Percentiles rank a stretch among this genome's conserved stretches.
phyloP scores from a whole-genome alignment of 768 basidiomycete species.

The Tephrocybe sp. region DNA sequence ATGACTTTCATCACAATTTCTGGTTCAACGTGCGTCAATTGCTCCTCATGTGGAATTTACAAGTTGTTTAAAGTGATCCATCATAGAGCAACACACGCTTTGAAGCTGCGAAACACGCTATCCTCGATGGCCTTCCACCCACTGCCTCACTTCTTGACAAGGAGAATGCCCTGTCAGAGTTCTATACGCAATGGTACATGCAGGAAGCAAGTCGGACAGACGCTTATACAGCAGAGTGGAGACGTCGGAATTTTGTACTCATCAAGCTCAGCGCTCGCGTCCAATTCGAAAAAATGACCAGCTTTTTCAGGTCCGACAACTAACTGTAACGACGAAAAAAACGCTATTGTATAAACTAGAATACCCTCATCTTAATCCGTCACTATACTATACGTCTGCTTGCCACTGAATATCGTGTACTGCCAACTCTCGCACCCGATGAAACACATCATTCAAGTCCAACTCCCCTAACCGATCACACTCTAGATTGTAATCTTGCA shows the following conservation, averaged over 20 bases:
- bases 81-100: conserved; percentile 81
- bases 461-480: conserved; percentile 54
- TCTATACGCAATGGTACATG: conserved; percentile 72
- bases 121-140: conserved; percentile 53
- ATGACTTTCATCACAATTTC: conserved; percentile 73
- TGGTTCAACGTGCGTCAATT: conserved; percentile 71
- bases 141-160: conserved; percentile 48
- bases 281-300: conserved; percentile 41
- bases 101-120: conserved; percentile 60
- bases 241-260: conserved; percentile 53
- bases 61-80: neutral
- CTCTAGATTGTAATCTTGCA: conserved; percentile 61
- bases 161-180: conserved; percentile 69
- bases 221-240: conserved; percentile 66
- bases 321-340: neutral
- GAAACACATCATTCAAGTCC: conserved; percentile 59
- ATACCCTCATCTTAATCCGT: conserved; percentile 7
- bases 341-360: neutral
- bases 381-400: conserved; percentile 10
- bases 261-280: conserved; percentile 60
- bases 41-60: neutral
- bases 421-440: conserved; percentile 62
- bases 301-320: conserved; percentile 21
- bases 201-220: conserved; percentile 60
- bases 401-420: conserved; percentile 43